Conservation (phyloP, 1,139 yeast species). For the Debaryomycetaceae sp. region DNA sequence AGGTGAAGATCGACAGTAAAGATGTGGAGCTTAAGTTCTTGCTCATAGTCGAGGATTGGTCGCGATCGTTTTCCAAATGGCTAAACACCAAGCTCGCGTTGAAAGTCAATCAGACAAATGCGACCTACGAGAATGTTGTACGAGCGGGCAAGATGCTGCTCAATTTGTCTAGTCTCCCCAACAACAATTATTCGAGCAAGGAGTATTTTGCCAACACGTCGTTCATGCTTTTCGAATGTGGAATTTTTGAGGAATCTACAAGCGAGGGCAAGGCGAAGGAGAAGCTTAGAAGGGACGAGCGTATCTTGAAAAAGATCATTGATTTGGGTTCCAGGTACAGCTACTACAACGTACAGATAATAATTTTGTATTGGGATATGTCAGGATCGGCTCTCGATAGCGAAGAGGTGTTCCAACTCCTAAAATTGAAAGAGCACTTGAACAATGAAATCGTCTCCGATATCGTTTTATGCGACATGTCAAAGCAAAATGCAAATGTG, state of each 20-base stretch:
- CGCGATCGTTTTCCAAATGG: slow-evolving; percentile 43
- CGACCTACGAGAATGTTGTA: slow-evolving; percentile 24
- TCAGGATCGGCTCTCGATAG: slow-evolving; percentile 15
- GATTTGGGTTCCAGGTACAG: slow-evolving; percentile 35
- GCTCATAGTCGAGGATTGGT: slow-evolving; percentile 45
- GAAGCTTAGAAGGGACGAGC: slow-evolving; percentile 34
- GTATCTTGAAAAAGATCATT: slow-evolving; percentile 35
- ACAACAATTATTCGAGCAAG: slow-evolving; percentile 28
- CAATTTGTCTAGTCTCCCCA: slow-evolving; percentile 37
- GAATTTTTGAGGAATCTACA: slow-evolving; percentile 22
- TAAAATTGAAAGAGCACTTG: slow-evolving; percentile 14
- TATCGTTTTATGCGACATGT: slow-evolving; percentile 36
- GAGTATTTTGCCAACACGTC: slow-evolving; percentile 36
- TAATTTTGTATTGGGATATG: slow-evolving; percentile 40
- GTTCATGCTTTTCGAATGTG: slow-evolving; percentile 47
- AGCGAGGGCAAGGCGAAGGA: slow-evolving; percentile 15
- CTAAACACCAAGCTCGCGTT: slow-evolving; percentile 38
- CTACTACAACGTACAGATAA: slow-evolving; percentile 31
- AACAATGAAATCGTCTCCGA: slow-evolving; percentile 14
- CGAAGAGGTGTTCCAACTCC: slow-evolving; percentile 14
- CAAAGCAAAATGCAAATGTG: slow-evolving; percentile 22
- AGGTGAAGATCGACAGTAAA: slow-evolving; percentile 16
- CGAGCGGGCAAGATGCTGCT: slow-evolving; percentile 21
- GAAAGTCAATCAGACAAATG: slow-evolving; percentile 21
- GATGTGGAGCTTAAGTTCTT: slow-evolving; percentile 27